A percentile compares a stretch with the other conserved stretches of the same genome.
phyloP scores from a whole-genome alignment of 1,139 yeast species.

The Blastobotrys persicus region DNA sequence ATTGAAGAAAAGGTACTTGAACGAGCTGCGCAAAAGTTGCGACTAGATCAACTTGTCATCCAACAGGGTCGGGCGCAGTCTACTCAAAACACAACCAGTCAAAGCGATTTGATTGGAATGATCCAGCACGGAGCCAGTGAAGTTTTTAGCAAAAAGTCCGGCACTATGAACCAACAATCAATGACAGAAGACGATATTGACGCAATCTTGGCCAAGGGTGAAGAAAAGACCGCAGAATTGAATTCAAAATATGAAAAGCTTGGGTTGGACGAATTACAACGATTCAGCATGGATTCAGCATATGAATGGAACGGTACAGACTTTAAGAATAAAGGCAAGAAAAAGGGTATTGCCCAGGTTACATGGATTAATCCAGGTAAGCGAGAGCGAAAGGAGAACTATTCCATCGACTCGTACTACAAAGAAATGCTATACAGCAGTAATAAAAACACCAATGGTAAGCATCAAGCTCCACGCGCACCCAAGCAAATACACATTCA shows the following conservation, averaged over 20 bases:
- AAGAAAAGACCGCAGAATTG: constrained; percentile 71
- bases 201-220: constrained; percentile 70
- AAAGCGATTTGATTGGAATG: constrained; percentile 89
- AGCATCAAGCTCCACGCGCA: constrained; percentile 51
- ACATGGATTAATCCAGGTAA: constrained; percentile 86
- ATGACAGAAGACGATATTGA: constrained; percentile 73
- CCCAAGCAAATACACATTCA: constrained; percentile 73
- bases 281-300: constrained; percentile 85
- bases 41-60: constrained; percentile 91
- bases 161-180: constrained; percentile 25
- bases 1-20: constrained; percentile 95
- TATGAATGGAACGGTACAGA: constrained; percentile 97
- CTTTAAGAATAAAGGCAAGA: constrained; percentile 43
- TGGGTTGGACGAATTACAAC: constrained; percentile 89
- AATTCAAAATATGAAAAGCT: constrained; percentile 78
- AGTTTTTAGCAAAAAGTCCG: constrained; percentile 53
- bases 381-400: constrained; percentile 86
- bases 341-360: constrained; percentile 38
- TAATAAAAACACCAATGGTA: constrained; percentile 32
- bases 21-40: constrained; percentile 89
- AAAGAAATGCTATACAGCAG: constrained; percentile 61
- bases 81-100: constrained; percentile 54
- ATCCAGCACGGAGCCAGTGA: constrained; percentile 95
- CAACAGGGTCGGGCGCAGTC: constrained; percentile 77
- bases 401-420: constrained; percentile 83